phyloP scores from a whole-genome alignment of 257 asterid genomes.

The Capsicum baccatum region DNA sequence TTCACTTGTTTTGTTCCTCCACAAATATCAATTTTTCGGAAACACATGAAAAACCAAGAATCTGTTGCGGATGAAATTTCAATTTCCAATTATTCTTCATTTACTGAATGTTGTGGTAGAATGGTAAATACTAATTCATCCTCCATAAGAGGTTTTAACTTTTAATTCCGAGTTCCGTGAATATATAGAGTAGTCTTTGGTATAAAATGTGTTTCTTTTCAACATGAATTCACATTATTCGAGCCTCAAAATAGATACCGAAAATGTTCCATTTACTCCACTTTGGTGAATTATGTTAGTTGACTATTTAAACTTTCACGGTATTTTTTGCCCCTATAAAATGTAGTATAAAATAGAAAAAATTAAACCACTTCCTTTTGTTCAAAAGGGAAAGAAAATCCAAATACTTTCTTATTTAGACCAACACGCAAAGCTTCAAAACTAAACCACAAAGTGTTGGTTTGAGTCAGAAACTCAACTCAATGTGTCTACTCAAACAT shows the following conservation, averaged over 20 bases:
- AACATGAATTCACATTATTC: not conserved
- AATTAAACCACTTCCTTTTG: not conserved
- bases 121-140: not conserved
- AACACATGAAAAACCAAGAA: not conserved
- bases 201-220: not conserved
- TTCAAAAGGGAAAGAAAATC: conserved; percentile 13
- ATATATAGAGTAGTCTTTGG: not conserved
- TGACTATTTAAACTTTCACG: not conserved
- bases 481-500: conserved; percentile 56
- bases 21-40: not conserved
- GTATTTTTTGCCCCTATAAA: not conserved
- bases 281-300: not conserved
- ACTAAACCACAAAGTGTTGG: conserved; percentile 35
- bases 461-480: conserved; percentile 43
- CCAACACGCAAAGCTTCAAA: conserved; percentile 48
- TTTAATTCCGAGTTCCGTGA: not conserved
- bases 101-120: not conserved
- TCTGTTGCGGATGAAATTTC: not conserved
- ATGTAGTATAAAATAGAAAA: not conserved
- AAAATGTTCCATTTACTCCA: not conserved
- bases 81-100: not conserved
- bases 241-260: not conserved
- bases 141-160: not conserved
- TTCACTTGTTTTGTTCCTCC: not conserved
- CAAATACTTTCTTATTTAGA: not conserved